Evolutionary conservation across 768 basidiomycete species (phyloP).

Genomic region (Naganishia kalamii): DNA sequence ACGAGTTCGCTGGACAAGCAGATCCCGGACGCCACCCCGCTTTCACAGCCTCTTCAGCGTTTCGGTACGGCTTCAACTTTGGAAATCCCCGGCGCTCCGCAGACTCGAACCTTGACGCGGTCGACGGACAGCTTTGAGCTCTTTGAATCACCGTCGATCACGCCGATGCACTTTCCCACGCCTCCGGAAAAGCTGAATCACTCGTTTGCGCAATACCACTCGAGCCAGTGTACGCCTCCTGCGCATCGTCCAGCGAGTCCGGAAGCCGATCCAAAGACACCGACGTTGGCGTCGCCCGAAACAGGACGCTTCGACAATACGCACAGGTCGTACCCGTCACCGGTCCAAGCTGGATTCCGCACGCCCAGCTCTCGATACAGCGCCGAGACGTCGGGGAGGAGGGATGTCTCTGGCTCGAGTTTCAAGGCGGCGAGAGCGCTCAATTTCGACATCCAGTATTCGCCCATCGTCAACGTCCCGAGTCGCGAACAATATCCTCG

Average conservation of each 20-base stretch:
- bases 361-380: constrained; percentile 8
- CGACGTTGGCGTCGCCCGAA: neutral
- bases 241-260: neutral
- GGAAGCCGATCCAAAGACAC: neutral
- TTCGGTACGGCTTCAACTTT: neutral
- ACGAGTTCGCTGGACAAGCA: neutral
- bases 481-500: neutral
- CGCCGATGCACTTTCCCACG: neutral
- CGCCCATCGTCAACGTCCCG: neutral
- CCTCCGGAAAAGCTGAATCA: neutral
- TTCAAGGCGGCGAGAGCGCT: neutral
- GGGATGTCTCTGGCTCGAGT: neutral
- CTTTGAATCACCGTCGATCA: neutral
- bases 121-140: neutral
- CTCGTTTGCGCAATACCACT: neutral
- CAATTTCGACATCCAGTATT: neutral
- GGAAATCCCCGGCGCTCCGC: neutral
- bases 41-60: neutral
- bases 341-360: constrained; percentile 9
- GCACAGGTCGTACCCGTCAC: constrained; percentile 2
- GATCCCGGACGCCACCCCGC: no score
- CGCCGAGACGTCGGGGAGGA: neutral
- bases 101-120: neutral
- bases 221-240: constrained; percentile 4
- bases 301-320: neutral